These are phyloP conservation scores for Rubia occidens DNA, from an alignment of 305 asterid genomes.

Conservation along the genomic window DNA sequence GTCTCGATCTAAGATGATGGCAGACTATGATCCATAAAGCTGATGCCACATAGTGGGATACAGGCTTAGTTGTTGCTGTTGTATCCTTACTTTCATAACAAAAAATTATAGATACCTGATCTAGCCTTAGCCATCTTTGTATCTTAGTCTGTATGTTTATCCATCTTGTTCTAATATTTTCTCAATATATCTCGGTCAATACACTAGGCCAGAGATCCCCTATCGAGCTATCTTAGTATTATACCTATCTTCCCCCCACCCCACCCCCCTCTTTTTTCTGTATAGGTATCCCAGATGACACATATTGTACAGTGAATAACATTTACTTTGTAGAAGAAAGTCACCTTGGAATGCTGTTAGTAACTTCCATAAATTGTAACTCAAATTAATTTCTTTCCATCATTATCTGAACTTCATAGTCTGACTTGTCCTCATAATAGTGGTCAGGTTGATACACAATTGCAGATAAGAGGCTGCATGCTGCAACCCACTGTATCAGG, in stretches of 20 bases:
- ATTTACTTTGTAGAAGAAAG: background rate
- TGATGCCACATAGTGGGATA: too few relatives aligned
- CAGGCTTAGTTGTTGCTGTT: too few relatives aligned
- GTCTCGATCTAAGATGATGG: too few relatives aligned
- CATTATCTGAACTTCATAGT: slow-evolving; percentile 15
- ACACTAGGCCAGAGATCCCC: background rate
- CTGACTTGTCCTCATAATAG: slow-evolving; percentile 37
- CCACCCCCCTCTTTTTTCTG: too few relatives aligned
- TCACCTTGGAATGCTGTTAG: background rate
- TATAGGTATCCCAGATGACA: too few relatives aligned
- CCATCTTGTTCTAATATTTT: background rate
- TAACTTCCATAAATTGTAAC: background rate
- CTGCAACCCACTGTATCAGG: slow-evolving; percentile 98
- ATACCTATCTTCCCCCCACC: background rate
- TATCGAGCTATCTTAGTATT: background rate
- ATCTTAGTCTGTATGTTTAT: background rate
- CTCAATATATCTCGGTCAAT: background rate
- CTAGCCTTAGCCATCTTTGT: background rate
- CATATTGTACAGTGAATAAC: background rate
- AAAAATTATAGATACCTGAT: background rate
- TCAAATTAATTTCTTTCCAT: slow-evolving; percentile 2
- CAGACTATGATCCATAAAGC: too few relatives aligned
- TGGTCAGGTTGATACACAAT: slow-evolving; percentile 97
- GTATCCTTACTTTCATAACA: background rate
- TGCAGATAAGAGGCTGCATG: slow-evolving; percentile 87